Evolutionary conservation across 495 filamentous ascomycete species (phyloP), one percentile per base, ranked within the genome.

Genomic region (Neurospora intermedia): DNA sequence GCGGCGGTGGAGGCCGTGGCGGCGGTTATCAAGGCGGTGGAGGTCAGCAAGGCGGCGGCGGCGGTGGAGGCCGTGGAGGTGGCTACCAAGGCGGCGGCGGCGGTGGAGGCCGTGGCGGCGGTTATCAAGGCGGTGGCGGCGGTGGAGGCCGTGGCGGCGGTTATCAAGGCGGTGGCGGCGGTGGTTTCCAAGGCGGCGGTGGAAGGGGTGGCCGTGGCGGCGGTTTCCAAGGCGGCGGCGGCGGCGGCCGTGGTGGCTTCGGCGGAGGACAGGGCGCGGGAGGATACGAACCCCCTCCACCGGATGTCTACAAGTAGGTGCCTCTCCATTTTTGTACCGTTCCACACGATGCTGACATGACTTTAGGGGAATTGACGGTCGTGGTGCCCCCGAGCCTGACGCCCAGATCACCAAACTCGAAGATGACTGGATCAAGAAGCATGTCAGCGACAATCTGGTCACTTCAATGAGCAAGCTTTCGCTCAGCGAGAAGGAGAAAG

Each of bases 231-330:
- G 39, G 59, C 2, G 54, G 48, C 18, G 59, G 39, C 31, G 38
- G n/a, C 6, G 54, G 54, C 23, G 45, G 71, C 2, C 23, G 62
- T 16, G 70, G 70, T 9, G 43, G 23, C 18, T 59, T 15, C 2
- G 69, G 69, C 43, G 69, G 76, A 35, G 74, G 48, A 6, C 35
- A 38, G 35, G 35, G 35, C 35, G 35, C 35, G 6, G 35, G 35
- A 38, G 35, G 35, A 38, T 38, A 38, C 35, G 35, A 69, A 43
- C 45, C 43, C 43, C 43, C 48, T 74, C 76, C 77, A 71, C 48
- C 83, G 76, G 69, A 75, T 31, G 74, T 77, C 27, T 84, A 78
- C 73, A 74, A 39, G 83, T 84, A 73, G 76, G 82, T 78, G 39
- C 35, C 1, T 20, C 9, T 39, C 31, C 43, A 71, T 3, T 54